Percentiles rank a stretch among this genome's conserved stretches.
Conservation (phyloP, 371 early-diverging fungal genomes). For the Mycotypha africana region DNA sequence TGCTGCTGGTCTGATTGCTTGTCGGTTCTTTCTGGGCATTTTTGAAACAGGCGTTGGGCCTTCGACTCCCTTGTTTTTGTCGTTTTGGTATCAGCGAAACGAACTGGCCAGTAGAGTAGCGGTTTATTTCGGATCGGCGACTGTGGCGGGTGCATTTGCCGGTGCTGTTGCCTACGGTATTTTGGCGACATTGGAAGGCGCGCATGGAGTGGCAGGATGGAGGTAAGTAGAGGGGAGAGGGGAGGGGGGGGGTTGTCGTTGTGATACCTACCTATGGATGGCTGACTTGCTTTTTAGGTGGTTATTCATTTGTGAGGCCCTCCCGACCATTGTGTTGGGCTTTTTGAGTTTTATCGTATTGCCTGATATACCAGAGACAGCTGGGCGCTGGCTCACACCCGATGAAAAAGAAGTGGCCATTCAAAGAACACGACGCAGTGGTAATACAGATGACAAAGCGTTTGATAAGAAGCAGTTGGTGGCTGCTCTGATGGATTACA, state of each 20-base stretch:
- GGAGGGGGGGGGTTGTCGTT: too few species aligned
- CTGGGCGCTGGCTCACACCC: slow-evolving; percentile 26
- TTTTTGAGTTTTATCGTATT: slow-evolving; percentile 30
- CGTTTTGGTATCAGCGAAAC: slow-evolving; percentile 40
- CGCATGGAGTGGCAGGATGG: slow-evolving; percentile 33
- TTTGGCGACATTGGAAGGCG: slow-evolving; percentile 19
- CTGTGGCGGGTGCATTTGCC: slow-evolving; percentile 45
- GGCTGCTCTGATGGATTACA: slow-evolving; percentile 29
- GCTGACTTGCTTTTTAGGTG: slow-evolving; percentile 23
- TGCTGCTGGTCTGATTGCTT: slow-evolving; percentile 43
- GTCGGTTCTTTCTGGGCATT: slow-evolving; percentile 59
- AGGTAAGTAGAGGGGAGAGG: slow-evolving; percentile 20
- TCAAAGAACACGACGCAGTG: slow-evolving; percentile 18
- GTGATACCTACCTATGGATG: too few species aligned
- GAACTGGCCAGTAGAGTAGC: slow-evolving; percentile 36
- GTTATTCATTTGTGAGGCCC: slow-evolving; percentile 58
- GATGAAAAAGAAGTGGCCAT: slow-evolving; percentile 33
- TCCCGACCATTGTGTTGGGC: slow-evolving; percentile 49
- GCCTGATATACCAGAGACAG: slow-evolving; percentile 34
- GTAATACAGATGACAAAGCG: slow-evolving; percentile 21
- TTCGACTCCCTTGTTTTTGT: slow-evolving; percentile 27
- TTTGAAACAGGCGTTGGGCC: slow-evolving; percentile 41
- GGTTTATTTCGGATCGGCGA: slow-evolving; percentile 34
- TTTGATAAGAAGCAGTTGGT: slow-evolving; percentile 34
- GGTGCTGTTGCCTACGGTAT: slow-evolving; percentile 43